Evolutionary conservation across 2,329 filamentous ascomycete genomes (phyloP), one percentile per base, ranked within the genome.

Genomic region (Cephalotrichum gorgonifer): DNA sequence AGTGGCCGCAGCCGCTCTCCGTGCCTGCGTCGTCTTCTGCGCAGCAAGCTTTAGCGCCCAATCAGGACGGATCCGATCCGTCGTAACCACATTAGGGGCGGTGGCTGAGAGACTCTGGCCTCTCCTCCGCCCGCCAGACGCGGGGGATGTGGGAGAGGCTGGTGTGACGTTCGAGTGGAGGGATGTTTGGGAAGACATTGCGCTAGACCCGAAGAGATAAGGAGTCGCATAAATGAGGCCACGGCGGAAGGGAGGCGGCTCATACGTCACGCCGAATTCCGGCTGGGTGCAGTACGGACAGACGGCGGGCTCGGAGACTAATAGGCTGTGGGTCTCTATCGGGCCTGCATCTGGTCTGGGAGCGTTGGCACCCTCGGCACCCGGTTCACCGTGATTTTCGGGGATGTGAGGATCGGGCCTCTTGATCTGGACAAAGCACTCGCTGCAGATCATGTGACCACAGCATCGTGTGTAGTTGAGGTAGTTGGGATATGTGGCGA

Each of bases 381-480:
- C 57, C 17, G 64, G 65, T 44, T 77, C 70, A n/a, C 73, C 75
- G 51, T 76, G 72, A 60, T 93, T 87, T 62, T 95, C 88, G 1
- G 88, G 88, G 35, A 89, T 81, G 63, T 96, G 88, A 9, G 89
- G 90, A 55, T 98, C 91, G 4, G 89, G 83, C 39, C 93, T 81
- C 64, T 96, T 97, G 63, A 98, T 98, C 64, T 98, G 93, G 4
- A 98, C 93, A 60, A 98, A 98, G 64, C 93, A 98, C 68, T 98
- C 93, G 39, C 90, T 97, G 68, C 93, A 98, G 54, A 98, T 97
- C 6, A 86, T 76, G 63, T 98, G 93, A 58, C 95, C 89, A 64
- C 93, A 98, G 63, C 93, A 98, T 55, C 93, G 77, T 1, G 93
- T 98, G 55, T 83, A 85, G 67, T 98, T 98, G 27, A 98, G 75